A percentile compares a stretch with the other conserved stretches of the same genome.
phyloP scores from a whole-genome alignment of 257 asterid species.

The Primulina tabacum region DNA sequence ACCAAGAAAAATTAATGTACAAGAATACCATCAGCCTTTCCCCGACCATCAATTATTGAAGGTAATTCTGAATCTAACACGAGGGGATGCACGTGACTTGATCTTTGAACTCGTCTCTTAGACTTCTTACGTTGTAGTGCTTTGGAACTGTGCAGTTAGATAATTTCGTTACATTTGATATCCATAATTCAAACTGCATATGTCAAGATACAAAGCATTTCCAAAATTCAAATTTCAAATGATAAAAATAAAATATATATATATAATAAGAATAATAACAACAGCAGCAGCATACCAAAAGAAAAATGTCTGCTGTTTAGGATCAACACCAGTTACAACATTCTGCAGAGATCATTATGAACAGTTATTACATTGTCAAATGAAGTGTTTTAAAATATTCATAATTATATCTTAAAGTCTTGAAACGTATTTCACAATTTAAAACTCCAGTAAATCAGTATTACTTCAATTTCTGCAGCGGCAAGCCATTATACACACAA shows the following conservation, averaged over 20 bases:
- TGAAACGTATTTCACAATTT: too few relatives aligned
- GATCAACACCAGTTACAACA: slow-evolving; percentile 88
- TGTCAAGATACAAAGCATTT: slow-evolving; percentile 21
- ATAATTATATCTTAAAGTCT: too few relatives aligned
- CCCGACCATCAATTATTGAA: slow-evolving; percentile 47
- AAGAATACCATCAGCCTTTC: slow-evolving; percentile 68
- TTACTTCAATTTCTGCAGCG: background rate
- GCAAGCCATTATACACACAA: slow-evolving; percentile 8
- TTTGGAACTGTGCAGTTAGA: slow-evolving; percentile 58
- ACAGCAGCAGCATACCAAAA: slow-evolving; percentile 53
- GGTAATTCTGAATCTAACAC: slow-evolving; percentile 59
- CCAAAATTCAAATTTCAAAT: background rate
- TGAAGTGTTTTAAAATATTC: background rate
- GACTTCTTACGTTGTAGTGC: slow-evolving; percentile 51
- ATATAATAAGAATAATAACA: slow-evolving; percentile 4
- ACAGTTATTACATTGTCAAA: slow-evolving; percentile 5
- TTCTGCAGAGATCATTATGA: slow-evolving; percentile 44
- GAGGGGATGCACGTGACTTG: slow-evolving; percentile 74
- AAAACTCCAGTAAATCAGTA: too few relatives aligned
- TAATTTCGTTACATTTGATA: slow-evolving; percentile 32
- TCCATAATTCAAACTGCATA: slow-evolving; percentile 17
- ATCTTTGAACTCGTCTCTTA: slow-evolving; percentile 43
- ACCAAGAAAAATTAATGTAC: slow-evolving; percentile 16
- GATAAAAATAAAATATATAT: too few relatives aligned
- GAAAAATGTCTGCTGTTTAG: slow-evolving; percentile 78